Conservation (phyloP, 139 green algal genomes). For the Coccomyxa sp. region DNA sequence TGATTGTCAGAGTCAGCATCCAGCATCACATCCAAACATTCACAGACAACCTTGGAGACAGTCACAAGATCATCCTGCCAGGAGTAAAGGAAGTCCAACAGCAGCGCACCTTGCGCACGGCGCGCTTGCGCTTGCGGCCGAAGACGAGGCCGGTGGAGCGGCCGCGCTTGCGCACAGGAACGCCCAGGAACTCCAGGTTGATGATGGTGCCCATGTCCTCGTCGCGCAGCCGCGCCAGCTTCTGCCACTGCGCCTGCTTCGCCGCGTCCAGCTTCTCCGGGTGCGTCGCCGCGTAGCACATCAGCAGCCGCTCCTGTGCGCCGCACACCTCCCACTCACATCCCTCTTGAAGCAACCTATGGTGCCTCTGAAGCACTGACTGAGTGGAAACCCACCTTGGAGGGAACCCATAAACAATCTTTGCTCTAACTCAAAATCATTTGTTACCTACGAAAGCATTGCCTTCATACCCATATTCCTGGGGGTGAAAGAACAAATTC, state of each 20-base stretch:
- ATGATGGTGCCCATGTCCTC: constrained; percentile 77
- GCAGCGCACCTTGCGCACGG: constrained; percentile 1
- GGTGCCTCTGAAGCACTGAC: no score
- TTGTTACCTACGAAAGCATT: no score
- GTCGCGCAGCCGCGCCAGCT: constrained; percentile 55
- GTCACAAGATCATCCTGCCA: no score
- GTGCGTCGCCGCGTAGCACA: constrained; percentile 92
- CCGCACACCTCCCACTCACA: not conserved
- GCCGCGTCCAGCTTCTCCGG: constrained; percentile 86
- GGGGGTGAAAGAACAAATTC: no score
- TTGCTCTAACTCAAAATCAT: no score
- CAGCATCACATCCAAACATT: no score
- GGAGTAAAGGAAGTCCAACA: not conserved
- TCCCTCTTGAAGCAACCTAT: not conserved
- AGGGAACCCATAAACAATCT: no score
- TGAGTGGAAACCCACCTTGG: no score
- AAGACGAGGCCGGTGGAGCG: constrained; percentile 38
- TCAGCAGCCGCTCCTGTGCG: constrained; percentile 77
- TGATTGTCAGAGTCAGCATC: no score
- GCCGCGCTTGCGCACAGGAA: constrained; percentile 74
- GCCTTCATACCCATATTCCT: no score
- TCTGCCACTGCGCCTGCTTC: constrained; percentile 72
- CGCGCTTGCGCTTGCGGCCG: constrained; percentile 39
- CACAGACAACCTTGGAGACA: no score
- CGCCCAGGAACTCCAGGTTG: constrained; percentile 88